These are phyloP conservation scores for Corinectria fuckeliana DNA, from an alignment of 2,329 filamentous ascomycete species.

Conservation along the genomic window DNA sequence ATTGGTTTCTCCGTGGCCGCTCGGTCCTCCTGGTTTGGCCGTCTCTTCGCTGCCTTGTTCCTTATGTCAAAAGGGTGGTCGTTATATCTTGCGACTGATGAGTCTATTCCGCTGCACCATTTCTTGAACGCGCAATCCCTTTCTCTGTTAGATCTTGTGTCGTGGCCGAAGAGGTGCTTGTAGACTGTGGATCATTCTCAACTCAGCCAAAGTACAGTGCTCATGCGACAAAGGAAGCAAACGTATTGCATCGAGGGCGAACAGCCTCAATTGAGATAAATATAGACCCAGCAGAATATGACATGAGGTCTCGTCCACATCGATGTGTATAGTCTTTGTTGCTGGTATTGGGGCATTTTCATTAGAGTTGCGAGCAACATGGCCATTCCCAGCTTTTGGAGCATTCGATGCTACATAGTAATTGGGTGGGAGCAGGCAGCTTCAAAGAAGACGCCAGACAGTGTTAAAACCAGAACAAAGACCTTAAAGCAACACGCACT, in stretches of 20 bases:
- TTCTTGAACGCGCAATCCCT: no score
- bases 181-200: no score
- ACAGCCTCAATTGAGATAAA: neutral
- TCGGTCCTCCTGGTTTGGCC: neutral
- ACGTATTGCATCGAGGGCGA: neutral
- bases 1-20: conserved; percentile 12
- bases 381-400: neutral
- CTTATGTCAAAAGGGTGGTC: neutral
- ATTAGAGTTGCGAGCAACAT: neutral
- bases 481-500: neutral
- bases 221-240: neutral
- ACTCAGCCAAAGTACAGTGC: no score
- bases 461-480: neutral
- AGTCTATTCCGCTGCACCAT: no score
- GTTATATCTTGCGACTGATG: no score
- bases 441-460: neutral
- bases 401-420: neutral
- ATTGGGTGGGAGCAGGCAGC: no score
- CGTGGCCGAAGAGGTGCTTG: no score
- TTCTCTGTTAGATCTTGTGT: no score
- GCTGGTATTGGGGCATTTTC: neutral
- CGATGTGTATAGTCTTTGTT: no score
- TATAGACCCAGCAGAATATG: no score
- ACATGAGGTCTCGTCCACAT: no score
- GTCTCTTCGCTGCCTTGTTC: neutral